Base-by-base conservation (phyloP, 352 stramenopile species). In the Globisporangium ultimum region DNA sequence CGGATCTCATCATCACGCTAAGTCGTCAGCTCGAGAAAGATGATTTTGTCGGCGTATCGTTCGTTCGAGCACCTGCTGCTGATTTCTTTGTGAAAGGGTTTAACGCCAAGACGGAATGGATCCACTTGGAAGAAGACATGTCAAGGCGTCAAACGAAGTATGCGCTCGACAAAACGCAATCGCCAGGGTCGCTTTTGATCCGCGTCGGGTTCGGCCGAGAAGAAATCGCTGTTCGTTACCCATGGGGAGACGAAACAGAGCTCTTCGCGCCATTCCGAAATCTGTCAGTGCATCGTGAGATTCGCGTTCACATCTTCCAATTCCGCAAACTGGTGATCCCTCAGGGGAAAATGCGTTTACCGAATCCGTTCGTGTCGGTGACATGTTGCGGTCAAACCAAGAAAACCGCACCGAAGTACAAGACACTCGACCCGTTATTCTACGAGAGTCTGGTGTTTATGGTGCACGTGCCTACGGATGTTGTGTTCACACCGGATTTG, bases 301-400 rank as follows among this genome's bases (percentile, higher is more conserved):
- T 96, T 10, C 85, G 87, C 8, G 76, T 97, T 0, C 80, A 97
- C 54, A 34, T 97, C 13, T 97, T 91, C 62, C 89, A 97, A 55
- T 82, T 80, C 18, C 72, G 84, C 15, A 71, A 80, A 34, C 56
- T 90, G 0, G 58, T 89, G 9, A 58, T 89, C 0, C 67, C 76
- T 1, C 54, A 65, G 1, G 79, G 73, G 2, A 68, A 70, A n/a
- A 63, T 78, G n/a, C 82, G 80, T 0, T 24, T 74, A 0, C 76
- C 78, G 1, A 94, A 89, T 57, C 86, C 91, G 8, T 91, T 84
- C 12, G 78, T 97, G 11, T 82, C 72, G n/a, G 73, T 96, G 24
- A 76, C 72, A 12, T 91, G 89, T 53, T 81, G 78, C 61, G 85
- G 84, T 0, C 57, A 88, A 18, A 64, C 75, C 22, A 76, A 84